A percentile compares a stretch with the other conserved stretches of the same genome.
Evolutionary conservation across 2,329 filamentous ascomycete genomes (phyloP).

Genomic region (Xylaria digitata): DNA sequence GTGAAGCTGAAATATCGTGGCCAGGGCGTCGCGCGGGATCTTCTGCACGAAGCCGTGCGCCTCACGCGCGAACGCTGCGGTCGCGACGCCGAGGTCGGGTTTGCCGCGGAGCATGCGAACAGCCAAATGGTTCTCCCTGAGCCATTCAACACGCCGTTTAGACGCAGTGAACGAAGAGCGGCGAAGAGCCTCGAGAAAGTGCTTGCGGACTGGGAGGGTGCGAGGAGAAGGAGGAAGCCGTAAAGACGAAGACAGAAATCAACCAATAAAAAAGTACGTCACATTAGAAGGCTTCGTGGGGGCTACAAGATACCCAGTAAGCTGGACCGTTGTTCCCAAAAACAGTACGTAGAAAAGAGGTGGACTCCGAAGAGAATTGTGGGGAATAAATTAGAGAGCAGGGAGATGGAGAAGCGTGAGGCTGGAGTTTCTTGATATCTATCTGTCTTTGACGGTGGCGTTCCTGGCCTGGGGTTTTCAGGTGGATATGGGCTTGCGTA

Average conservation of each 20-base stretch:
- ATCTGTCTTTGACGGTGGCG: conserved; percentile 18
- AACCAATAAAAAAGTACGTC: not conserved
- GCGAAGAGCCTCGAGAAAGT: conserved; percentile 64
- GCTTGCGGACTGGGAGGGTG: conserved; percentile 60
- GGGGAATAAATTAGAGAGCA: not conserved
- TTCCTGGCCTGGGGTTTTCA: conserved; percentile 18
- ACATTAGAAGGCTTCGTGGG: not conserved
- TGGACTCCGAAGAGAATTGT: not conserved
- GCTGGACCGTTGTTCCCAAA: no score
- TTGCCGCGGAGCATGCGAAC: conserved; percentile 83
- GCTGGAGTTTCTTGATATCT: not conserved
- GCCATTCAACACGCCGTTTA: conserved; percentile 71
- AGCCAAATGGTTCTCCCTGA: conserved; percentile 70
- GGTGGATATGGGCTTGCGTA: conserved; percentile 25
- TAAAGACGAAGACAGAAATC: conserved; percentile 5
- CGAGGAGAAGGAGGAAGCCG: conserved; percentile 28
- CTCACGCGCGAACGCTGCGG: conserved; percentile 76
- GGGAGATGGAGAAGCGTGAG: not conserved
- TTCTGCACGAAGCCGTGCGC: conserved; percentile 79
- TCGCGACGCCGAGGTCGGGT: conserved; percentile 73
- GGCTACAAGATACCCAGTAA: not conserved
- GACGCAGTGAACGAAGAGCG: conserved; percentile 68
- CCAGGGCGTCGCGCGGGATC: conserved; percentile 75
- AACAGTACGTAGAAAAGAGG: not conserved
- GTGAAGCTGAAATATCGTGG: conserved; percentile 75